Evolutionary conservation across 208 protist species (phyloP).

Genomic region (Leishmania major): DNA sequence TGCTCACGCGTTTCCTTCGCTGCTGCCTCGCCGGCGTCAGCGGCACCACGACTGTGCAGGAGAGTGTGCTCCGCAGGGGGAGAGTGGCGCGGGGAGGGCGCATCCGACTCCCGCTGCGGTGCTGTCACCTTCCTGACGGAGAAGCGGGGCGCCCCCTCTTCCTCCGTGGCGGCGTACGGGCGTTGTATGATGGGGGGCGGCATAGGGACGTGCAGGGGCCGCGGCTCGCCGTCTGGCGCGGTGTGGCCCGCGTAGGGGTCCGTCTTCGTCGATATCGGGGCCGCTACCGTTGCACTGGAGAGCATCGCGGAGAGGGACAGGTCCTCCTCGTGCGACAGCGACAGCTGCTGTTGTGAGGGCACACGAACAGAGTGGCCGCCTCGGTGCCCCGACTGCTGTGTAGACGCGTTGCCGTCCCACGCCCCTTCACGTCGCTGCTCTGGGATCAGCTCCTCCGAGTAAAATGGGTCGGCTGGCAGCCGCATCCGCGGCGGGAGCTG

Average conservation of each 20-base stretch:
- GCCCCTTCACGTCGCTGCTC: not conserved
- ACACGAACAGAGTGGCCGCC: not conserved
- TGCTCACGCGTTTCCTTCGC: not conserved
- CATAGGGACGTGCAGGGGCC: not conserved
- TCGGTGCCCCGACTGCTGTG: not conserved
- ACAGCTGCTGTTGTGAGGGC: not conserved
- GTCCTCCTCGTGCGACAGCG: not conserved
- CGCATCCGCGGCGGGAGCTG: constrained; percentile 15
- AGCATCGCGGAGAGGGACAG: not conserved
- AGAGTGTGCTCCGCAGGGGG: not conserved
- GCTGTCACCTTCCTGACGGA: not conserved
- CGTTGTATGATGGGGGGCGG: not conserved
- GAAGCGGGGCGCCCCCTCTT: not conserved
- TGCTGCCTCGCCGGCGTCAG: not conserved
- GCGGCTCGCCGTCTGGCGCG: not conserved
- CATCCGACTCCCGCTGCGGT: not conserved
- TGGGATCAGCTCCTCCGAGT: not conserved
- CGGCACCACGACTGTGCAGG: not conserved
- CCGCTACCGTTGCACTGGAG: not conserved
- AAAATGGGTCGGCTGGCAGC: not conserved
- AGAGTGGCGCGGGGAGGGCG: not conserved
- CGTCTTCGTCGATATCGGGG: not conserved
- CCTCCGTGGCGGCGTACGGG: not conserved
- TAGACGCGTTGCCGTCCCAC: not conserved
- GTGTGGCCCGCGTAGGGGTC: not conserved